These are phyloP conservation scores for Tuber melanosporum DNA, from an alignment of 495 filamentous ascomycete species.

Conservation along the genomic window DNA sequence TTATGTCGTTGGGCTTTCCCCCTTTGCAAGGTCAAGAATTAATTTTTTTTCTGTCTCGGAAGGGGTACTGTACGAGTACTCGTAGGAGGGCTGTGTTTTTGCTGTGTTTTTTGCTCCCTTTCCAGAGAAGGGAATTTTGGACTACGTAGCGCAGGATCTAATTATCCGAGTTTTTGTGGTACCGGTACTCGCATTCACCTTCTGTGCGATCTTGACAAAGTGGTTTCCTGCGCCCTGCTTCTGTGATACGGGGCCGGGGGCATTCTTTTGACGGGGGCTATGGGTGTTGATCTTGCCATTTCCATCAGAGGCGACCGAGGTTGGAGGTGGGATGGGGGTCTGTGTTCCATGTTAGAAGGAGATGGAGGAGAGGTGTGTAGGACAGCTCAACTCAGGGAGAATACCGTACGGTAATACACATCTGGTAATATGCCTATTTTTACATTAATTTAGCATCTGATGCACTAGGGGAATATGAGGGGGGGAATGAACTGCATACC, in stretches of 20 bases:
- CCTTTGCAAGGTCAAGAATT: too few relatives aligned
- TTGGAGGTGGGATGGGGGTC: slow-evolving; percentile 58
- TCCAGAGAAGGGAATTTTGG: too few relatives aligned
- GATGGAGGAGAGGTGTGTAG: not conserved
- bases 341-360: slow-evolving; percentile 9
- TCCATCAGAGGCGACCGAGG: slow-evolving; percentile 54
- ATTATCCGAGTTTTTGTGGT: too few relatives aligned
- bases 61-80: too few relatives aligned
- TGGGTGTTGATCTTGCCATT: slow-evolving; percentile 52
- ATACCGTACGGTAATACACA: slow-evolving; percentile 17
- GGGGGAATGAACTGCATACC: slow-evolving; percentile 13
- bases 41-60: too few relatives aligned
- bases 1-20: too few relatives aligned
- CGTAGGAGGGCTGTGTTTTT: too few relatives aligned
- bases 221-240: slow-evolving; percentile 23
- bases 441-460: not conserved
- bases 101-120: too few relatives aligned
- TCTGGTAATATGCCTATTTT: slow-evolving; percentile 23
- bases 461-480: not conserved
- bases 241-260: slow-evolving; percentile 25
- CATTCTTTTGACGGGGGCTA: slow-evolving; percentile 15
- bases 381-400: slow-evolving; percentile 21
- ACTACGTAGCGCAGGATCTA: too few relatives aligned
- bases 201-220: slow-evolving; percentile 26
- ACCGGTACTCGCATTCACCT: too few relatives aligned